These are phyloP conservation scores for Casuarina glauca DNA, from an alignment of 306 rosid genomes.

Conservation along the genomic window DNA sequence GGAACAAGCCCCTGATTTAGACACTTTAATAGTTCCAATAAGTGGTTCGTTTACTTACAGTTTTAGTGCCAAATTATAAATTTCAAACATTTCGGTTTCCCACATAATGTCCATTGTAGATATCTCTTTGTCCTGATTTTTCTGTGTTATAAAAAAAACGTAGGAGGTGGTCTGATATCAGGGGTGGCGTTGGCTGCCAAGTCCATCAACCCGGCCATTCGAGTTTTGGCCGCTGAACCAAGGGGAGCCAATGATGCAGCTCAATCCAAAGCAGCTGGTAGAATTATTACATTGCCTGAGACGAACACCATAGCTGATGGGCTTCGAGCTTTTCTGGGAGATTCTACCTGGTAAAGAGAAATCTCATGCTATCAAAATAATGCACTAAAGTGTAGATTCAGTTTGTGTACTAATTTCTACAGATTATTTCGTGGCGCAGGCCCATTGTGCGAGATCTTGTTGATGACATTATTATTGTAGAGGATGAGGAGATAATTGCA, in stretches of 20 bases:
- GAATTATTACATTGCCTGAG: constrained; percentile 63
- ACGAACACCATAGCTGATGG: constrained; percentile 90
- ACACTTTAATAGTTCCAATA: constrained; percentile 72
- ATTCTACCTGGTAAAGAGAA: constrained; percentile 68
- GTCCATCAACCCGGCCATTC: constrained; percentile 69
- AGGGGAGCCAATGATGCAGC: constrained; percentile 91
- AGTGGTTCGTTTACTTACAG: constrained; percentile 63
- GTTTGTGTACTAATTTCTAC: constrained; percentile 2
- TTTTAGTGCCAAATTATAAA: constrained; percentile 12
- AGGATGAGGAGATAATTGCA: constrained; percentile 67
- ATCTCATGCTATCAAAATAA: constrained; percentile 11
- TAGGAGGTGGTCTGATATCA: constrained; percentile 89
- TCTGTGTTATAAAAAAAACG: constrained; percentile 23
- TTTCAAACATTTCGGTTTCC: constrained; percentile 2
- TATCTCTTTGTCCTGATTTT: background rate
- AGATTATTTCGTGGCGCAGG: constrained; percentile 46
- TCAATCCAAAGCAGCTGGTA: constrained; percentile 82
- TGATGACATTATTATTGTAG: constrained; percentile 71
- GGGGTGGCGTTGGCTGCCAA: constrained; percentile 95
- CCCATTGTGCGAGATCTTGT: constrained; percentile 85
- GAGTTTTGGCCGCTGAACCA: constrained; percentile 85
- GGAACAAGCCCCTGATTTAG: constrained; percentile 77
- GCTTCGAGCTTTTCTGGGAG: constrained; percentile 82
- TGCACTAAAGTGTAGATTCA: constrained; percentile 19
- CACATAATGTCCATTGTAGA: background rate